Conservation (phyloP, 441 rosid genomes). For the Eugenia klotzschiana region DNA sequence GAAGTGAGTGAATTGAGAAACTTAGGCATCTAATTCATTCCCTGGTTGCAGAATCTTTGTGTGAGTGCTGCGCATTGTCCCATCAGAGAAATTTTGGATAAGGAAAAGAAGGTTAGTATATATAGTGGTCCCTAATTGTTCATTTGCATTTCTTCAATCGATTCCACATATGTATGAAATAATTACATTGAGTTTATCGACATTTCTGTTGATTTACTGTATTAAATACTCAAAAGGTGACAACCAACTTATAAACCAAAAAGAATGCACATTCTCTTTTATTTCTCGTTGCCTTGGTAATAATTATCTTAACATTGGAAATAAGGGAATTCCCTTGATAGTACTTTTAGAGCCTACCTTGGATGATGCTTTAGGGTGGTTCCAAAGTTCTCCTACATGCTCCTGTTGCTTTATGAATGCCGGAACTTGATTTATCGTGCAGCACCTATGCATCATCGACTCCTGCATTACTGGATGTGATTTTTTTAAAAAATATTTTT, state of each 20-base stretch:
- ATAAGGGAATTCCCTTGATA: neutral
- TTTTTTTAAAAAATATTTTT: neutral
- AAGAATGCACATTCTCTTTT: neutral
- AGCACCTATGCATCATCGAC: neutral
- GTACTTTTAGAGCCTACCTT: neutral
- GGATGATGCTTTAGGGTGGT: neutral
- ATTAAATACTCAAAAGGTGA: neutral
- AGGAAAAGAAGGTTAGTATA: conserved; percentile 79
- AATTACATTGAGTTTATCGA: neutral
- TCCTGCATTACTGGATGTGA: neutral
- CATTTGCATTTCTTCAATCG: neutral
- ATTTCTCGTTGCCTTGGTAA: neutral
- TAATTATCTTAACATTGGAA: neutral
- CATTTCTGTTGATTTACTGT: neutral
- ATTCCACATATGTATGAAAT: neutral
- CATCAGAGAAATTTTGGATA: conserved; percentile 83
- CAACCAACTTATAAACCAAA: neutral
- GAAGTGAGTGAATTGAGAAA: neutral
- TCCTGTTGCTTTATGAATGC: neutral
- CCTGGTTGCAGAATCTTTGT: conserved; percentile 64
- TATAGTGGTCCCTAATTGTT: neutral
- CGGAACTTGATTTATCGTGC: neutral
- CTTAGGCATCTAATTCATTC: neutral
- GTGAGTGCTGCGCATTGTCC: conserved; percentile 97
- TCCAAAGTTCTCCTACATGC: neutral